phyloP scores from a whole-genome alignment of 139 green algal genomes.

The Closterium sp. region DNA sequence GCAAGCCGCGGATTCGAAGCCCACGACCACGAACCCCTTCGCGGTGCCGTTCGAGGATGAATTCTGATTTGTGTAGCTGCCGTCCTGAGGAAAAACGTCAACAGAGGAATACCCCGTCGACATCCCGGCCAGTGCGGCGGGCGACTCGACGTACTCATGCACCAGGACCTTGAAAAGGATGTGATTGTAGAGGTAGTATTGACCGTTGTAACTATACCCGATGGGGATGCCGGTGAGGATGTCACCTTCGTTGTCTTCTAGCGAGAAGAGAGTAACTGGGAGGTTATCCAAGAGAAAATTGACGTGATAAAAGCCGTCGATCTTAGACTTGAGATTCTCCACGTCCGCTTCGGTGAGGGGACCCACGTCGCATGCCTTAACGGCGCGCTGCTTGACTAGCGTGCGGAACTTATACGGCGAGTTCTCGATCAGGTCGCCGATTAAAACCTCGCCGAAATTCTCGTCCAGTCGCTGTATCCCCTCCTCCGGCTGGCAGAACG shows the following conservation, averaged over 20 bases:
- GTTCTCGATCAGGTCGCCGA: constrained; percentile 83
- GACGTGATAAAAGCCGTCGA: constrained; percentile 82
- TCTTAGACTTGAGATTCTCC: constrained; percentile 62
- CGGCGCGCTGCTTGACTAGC: constrained; percentile 44
- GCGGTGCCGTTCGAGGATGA: neutral
- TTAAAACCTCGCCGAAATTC: constrained; percentile 90
- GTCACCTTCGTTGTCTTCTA: constrained; percentile 56
- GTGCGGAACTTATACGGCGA: constrained; percentile 88
- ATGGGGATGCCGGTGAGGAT: constrained; percentile 81
- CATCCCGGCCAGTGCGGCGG: neutral
- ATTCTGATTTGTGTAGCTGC: neutral
- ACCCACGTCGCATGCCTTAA: constrained; percentile 33
- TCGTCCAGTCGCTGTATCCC: constrained; percentile 72
- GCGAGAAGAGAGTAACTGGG: constrained; percentile 81
- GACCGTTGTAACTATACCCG: constrained; percentile 61
- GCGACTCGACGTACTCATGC: constrained; percentile 64
- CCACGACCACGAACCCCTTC: constrained; percentile 77
- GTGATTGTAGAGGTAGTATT: constrained; percentile 88
- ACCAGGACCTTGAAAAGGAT: constrained; percentile 83
- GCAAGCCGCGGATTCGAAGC: constrained; percentile 89
- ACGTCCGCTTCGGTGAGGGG: constrained; percentile 33
- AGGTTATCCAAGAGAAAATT: constrained; percentile 95
- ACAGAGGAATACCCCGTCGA: neutral
- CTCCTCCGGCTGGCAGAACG: constrained; percentile 87
- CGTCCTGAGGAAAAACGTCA: constrained; percentile 6